A percentile compares a stretch with the other conserved stretches of the same genome.
These are phyloP conservation scores for Verticillium alfalfae DNA, from an alignment of 2,329 filamentous ascomycete genomes.

Conservation along the genomic window DNA sequence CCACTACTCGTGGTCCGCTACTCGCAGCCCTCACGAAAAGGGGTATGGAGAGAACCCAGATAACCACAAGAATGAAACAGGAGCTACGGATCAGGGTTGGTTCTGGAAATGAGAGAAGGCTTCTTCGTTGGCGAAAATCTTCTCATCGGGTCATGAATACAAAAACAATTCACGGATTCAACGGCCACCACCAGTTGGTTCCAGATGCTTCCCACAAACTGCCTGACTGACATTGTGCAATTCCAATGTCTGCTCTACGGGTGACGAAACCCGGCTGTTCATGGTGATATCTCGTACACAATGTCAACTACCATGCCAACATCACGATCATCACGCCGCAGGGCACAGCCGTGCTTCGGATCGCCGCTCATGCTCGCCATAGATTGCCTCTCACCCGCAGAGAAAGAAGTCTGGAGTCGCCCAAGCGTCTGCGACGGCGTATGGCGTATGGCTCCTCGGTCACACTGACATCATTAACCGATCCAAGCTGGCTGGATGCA, in stretches of 20 bases:
- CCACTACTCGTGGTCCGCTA: slow-evolving; percentile 9
- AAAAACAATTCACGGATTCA: background rate
- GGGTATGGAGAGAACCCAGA: background rate
- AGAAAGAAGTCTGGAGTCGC: too few species aligned
- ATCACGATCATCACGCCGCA: too few species aligned
- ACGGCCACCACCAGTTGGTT: too few species aligned
- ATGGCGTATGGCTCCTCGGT: background rate
- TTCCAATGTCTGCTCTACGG: background rate
- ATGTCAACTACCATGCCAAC: too few species aligned
- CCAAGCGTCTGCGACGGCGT: too few species aligned
- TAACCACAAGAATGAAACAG: background rate
- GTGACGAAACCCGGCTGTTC: background rate
- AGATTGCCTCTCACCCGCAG: too few species aligned
- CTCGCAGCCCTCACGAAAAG: slow-evolving; percentile 1
- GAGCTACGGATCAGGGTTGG: background rate
- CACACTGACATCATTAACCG: background rate
- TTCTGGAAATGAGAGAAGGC: background rate
- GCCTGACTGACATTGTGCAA: too few species aligned
- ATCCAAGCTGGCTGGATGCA: background rate
- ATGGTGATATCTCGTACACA: background rate
- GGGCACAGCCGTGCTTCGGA: too few species aligned
- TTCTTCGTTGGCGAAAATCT: background rate
- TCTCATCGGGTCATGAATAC: background rate
- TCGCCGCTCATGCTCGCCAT: too few species aligned
- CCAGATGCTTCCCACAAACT: too few species aligned